These are phyloP conservation scores for Monilinia aucupariae DNA, from an alignment of 2,329 filamentous ascomycete species.

Conservation along the genomic window DNA sequence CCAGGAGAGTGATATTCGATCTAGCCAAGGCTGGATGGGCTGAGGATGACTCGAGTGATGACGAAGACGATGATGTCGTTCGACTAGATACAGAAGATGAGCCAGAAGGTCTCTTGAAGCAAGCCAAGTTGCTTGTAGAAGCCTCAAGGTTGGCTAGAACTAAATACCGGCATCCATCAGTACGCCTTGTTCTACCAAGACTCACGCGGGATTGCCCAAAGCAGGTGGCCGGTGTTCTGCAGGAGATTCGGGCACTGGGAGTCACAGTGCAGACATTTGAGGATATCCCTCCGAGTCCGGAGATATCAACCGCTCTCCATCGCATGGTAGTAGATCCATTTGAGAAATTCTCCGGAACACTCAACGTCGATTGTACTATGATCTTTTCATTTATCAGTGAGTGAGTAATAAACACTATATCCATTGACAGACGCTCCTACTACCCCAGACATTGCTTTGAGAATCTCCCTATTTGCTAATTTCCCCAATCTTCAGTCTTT, in stretches of 20 bases:
- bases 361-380: slow-evolving; percentile 59
- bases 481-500: slow-evolving; percentile 37
- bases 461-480: slow-evolving; percentile 7
- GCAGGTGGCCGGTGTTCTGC: slow-evolving; percentile 52
- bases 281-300: slow-evolving; percentile 24
- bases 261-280: slow-evolving; percentile 33
- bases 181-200: slow-evolving; percentile 57
- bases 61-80: slow-evolving; percentile 40
- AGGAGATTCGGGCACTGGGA: slow-evolving; percentile 48
- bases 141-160: slow-evolving; percentile 53
- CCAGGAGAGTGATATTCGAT: slow-evolving; percentile 60
- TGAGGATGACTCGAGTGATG: slow-evolving; percentile 39
- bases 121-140: slow-evolving; percentile 52
- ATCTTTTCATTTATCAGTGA: slow-evolving; percentile 64
- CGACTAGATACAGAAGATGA: slow-evolving; percentile 30
- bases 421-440: not conserved
- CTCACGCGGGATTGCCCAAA: slow-evolving; percentile 43
- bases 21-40: slow-evolving; percentile 64
- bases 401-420: slow-evolving; percentile 16
- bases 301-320: slow-evolving; percentile 25
- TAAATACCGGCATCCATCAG: slow-evolving; percentile 52
- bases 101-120: slow-evolving; percentile 52
- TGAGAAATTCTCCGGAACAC: slow-evolving; percentile 37
- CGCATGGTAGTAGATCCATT: slow-evolving; percentile 39
- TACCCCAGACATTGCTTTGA: not conserved